These are phyloP conservation scores for Penicillium lividum DNA, from an alignment of 495 filamentous ascomycete genomes.

Conservation along the genomic window DNA sequence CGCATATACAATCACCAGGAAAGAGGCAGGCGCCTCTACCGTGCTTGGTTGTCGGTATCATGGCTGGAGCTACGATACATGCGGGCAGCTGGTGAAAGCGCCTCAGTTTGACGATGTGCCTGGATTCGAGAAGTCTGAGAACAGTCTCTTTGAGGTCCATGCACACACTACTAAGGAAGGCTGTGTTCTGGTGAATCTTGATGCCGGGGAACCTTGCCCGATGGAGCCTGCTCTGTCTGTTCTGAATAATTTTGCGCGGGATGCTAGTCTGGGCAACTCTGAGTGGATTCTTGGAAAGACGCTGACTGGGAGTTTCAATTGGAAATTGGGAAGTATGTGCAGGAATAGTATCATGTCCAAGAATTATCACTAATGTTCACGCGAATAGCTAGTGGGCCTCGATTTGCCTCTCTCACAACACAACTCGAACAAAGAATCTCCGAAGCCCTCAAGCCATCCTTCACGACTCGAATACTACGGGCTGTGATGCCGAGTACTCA, in stretches of 20 bases:
- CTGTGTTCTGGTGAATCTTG: conserved; percentile 47
- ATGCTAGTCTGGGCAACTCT: conserved; percentile 16
- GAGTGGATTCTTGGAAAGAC: conserved; percentile 39
- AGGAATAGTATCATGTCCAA: neutral
- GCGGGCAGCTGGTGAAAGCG: conserved; percentile 58
- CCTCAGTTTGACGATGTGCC: conserved; percentile 56
- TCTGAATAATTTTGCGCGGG: conserved; percentile 16
- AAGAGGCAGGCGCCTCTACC: conserved; percentile 48
- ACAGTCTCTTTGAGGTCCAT: conserved; percentile 51
- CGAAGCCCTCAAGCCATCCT: conserved; percentile 2
- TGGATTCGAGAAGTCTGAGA: conserved; percentile 56
- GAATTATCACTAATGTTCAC: neutral
- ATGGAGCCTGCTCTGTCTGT: conserved; percentile 8
- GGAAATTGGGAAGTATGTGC: conserved; percentile 40
- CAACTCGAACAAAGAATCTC: conserved; percentile 12
- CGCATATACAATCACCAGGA: conserved; percentile 56
- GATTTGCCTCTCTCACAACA: neutral
- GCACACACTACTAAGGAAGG: conserved; percentile 29
- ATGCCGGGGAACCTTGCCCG: conserved; percentile 22
- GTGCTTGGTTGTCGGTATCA: conserved; percentile 62
- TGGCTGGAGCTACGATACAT: conserved; percentile 61
- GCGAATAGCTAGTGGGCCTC: conserved; percentile 7
- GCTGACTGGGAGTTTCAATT: conserved; percentile 45
- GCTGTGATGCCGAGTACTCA: conserved; percentile 3
- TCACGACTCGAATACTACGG: conserved; percentile 9